A percentile compares a stretch with the other conserved stretches of the same genome.
Conservation (phyloP, 192 early-diverging fungal species). For the Coemansia sp. region DNA sequence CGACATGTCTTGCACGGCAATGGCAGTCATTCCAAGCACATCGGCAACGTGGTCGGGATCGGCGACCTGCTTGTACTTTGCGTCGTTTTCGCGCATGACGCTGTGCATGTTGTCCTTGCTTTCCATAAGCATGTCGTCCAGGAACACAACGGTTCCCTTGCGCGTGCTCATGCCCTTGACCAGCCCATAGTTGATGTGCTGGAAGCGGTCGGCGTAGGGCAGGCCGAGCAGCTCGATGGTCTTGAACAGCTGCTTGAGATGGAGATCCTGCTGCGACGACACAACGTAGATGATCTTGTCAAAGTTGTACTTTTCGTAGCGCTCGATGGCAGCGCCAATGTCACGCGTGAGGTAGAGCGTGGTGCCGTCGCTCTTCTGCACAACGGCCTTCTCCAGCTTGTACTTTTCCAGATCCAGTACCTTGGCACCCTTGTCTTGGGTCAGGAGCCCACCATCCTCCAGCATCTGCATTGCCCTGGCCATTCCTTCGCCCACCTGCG, state of each 20-base stretch:
- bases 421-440: constrained; percentile 76
- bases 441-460: constrained; percentile 67
- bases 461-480: constrained; percentile 70
- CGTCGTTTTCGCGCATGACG: constrained; percentile 88
- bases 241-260: constrained; percentile 95
- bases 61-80: constrained; percentile 81
- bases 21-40: constrained; percentile 88
- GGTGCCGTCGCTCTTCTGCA: constrained; percentile 90
- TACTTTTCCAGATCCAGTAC: constrained; percentile 81
- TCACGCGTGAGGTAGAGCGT: constrained; percentile 95
- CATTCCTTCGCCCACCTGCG: constrained; percentile 81
- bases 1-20: constrained; percentile 89
- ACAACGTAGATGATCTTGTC: constrained; percentile 95
- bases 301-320: constrained; percentile 85
- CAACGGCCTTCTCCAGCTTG: constrained; percentile 81
- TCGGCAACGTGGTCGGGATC: constrained; percentile 83
- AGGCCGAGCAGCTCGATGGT: constrained; percentile 79
- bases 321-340: constrained; percentile 92
- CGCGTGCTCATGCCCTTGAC: constrained; percentile 96
- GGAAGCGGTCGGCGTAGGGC: constrained; percentile 79
- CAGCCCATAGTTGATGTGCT: constrained; percentile 94
- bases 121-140: constrained; percentile 90
- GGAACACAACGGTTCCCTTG: constrained; percentile 92
- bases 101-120: constrained; percentile 87
- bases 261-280: constrained; percentile 84